These are phyloP conservation scores for Coemansia sp. DNA, from an alignment of 192 early-diverging fungal genomes.

Conservation along the genomic window DNA sequence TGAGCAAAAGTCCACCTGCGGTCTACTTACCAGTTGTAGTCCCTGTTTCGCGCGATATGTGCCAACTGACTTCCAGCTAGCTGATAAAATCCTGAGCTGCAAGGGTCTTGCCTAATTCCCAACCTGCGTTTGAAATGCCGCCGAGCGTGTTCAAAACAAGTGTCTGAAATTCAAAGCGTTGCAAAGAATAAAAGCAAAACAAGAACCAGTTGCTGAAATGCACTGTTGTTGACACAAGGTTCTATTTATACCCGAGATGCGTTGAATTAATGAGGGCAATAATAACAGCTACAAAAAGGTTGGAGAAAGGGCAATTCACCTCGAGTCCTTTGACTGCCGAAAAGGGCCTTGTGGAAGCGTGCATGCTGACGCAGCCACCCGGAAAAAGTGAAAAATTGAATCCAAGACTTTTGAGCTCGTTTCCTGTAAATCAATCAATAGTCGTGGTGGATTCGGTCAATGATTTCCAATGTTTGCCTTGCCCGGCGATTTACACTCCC, in stretches of 20 bases:
- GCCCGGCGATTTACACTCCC: neutral
- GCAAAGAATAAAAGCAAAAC: neutral
- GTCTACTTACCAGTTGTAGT: neutral
- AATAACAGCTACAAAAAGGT: neutral
- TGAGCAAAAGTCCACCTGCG: neutral
- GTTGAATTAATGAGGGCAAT: neutral
- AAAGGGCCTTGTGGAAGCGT: neutral
- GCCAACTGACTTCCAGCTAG: neutral
- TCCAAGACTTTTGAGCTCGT: neutral
- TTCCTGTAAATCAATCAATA: neutral
- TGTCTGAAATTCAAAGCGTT: neutral
- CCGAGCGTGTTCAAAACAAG: no score
- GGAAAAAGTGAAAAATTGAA: neutral
- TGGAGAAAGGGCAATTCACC: neutral
- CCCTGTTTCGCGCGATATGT: neutral
- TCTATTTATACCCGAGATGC: neutral
- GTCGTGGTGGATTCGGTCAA: neutral
- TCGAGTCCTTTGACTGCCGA: neutral
- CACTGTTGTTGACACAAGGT: neutral
- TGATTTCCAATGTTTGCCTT: constrained; percentile 8
- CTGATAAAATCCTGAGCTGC: neutral
- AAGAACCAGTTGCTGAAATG: neutral
- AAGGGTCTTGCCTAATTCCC: neutral
- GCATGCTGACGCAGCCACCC: constrained; percentile 2
- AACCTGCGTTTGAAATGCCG: no score